A percentile compares a stretch with the other conserved stretches of the same genome.
Conservation (phyloP, 192 early-diverging fungal species). For the Linnemannia schmuckeri region DNA sequence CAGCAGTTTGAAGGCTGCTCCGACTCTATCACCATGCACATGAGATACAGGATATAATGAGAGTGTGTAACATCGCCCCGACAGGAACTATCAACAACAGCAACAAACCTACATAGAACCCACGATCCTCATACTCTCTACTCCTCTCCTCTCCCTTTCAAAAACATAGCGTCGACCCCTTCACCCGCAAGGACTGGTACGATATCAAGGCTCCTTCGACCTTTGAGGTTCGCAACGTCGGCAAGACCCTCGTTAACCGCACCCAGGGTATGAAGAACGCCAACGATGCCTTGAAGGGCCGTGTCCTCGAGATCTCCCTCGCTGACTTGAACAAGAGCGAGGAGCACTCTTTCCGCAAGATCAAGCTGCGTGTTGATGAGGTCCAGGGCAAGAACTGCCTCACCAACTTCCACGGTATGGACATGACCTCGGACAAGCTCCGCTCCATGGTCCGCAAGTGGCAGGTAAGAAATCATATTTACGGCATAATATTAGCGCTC, state of each 20-base stretch:
- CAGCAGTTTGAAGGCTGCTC: not conserved
- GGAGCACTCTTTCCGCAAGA: constrained; percentile 96
- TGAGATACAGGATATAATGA: not conserved
- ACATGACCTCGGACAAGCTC: constrained; percentile 99
- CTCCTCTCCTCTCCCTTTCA: not conserved
- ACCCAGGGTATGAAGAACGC: constrained; percentile 98
- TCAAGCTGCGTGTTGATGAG: constrained; percentile 97
- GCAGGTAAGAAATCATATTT: constrained; percentile 71
- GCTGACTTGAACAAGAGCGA: constrained; percentile 95
- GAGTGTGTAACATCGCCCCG: not conserved
- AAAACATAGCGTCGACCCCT: constrained; percentile 91
- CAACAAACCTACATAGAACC: not conserved
- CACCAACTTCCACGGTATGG: constrained; percentile 99
- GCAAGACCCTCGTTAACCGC: constrained; percentile 99
- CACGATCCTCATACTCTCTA: constrained; percentile 7
- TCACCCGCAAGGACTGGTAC: constrained; percentile 99
- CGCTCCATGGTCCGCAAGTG: constrained; percentile 99
- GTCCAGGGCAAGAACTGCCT: constrained; percentile 98
- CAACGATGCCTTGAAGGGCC: constrained; percentile 96
- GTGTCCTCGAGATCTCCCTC: constrained; percentile 97
- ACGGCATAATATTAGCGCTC: not conserved
- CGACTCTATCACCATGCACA: not conserved
- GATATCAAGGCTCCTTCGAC: constrained; percentile 98
- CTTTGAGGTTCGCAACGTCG: constrained; percentile 94
- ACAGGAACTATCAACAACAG: constrained; percentile 5